Conservation (phyloP, 495 filamentous ascomycete species). For the Talaromyces borbonicus region DNA sequence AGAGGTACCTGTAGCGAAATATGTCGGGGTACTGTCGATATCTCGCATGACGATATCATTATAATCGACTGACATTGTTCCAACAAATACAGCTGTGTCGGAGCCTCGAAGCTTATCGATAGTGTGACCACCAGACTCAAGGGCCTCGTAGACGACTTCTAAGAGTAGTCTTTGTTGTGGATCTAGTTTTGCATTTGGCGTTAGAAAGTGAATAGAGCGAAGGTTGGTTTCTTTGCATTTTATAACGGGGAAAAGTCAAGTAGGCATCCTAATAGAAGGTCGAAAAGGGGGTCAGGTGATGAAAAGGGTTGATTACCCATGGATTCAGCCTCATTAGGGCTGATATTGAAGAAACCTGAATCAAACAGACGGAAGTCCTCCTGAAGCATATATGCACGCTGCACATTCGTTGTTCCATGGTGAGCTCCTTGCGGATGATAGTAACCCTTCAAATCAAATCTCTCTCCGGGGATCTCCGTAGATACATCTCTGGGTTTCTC, state of each 20-base stretch:
- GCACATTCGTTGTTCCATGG: too few species aligned
- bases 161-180: slow-evolving; percentile 20
- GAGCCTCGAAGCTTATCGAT: slow-evolving; percentile 30
- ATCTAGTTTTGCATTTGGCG: too few species aligned
- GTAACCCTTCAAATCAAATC: slow-evolving; percentile 33
- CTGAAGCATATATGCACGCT: slow-evolving; percentile 26
- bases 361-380: slow-evolving; percentile 29
- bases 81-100: slow-evolving; percentile 30
- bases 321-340: slow-evolving; percentile 27
- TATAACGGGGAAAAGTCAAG: too few species aligned
- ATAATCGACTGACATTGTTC: slow-evolving; percentile 39
- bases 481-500: slow-evolving; percentile 20
- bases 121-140: slow-evolving; percentile 25
- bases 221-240: too few species aligned
- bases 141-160: slow-evolving; percentile 19
- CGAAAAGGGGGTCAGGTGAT: too few species aligned
- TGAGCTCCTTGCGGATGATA: too few species aligned
- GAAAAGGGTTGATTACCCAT: too few species aligned
- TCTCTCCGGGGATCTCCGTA: slow-evolving; percentile 24
- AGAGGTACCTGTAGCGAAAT: slow-evolving; percentile 31
- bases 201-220: too few species aligned
- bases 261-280: too few species aligned
- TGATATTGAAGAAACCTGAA: slow-evolving; percentile 42
- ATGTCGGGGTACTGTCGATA: slow-evolving; percentile 27
- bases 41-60: slow-evolving; percentile 31